Conservation (phyloP, 2,329 filamentous ascomycete species). For the Paecilomyces niveus region DNA sequence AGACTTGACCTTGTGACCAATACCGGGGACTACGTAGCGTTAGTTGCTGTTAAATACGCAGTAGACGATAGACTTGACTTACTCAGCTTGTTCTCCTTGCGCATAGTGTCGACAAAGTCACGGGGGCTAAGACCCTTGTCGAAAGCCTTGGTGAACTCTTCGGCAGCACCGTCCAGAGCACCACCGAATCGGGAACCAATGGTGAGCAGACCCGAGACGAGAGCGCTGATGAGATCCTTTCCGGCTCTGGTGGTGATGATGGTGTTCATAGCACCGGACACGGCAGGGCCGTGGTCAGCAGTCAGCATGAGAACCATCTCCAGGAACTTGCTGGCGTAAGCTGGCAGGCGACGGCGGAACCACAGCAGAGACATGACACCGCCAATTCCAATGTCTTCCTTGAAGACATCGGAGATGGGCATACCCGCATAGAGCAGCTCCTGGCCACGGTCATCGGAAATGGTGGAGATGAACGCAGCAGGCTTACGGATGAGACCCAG, state of each 20-base stretch:
- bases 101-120: conserved; percentile 98
- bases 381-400: conserved; percentile 96
- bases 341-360: conserved; percentile 96
- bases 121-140: conserved; percentile 97
- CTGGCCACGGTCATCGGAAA: conserved; percentile 98
- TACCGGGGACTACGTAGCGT: conserved; percentile 67
- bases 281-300: conserved; percentile 95
- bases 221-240: conserved; percentile 93
- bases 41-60: conserved; percentile 2
- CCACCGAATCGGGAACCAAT: conserved; percentile 98
- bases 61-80: conserved; percentile 26
- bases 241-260: conserved; percentile 99
- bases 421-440: conserved; percentile 98
- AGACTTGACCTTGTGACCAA: conserved; percentile 98
- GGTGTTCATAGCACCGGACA: conserved; percentile 99
- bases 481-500: conserved; percentile 99
- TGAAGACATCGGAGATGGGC: conserved; percentile 99
- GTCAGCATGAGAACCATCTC: conserved; percentile 99
- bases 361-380: conserved; percentile 99
- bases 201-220: conserved; percentile 94
- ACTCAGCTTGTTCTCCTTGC: conserved; percentile 99
- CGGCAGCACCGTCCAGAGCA: conserved; percentile 92
- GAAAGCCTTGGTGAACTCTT: conserved; percentile 97
- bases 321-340: conserved; percentile 96
- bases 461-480: conserved; percentile 98